These are phyloP conservation scores for Ulota crispa DNA, from an alignment of 225 moss, liverwort and hornwort species.

Conservation along the genomic window DNA sequence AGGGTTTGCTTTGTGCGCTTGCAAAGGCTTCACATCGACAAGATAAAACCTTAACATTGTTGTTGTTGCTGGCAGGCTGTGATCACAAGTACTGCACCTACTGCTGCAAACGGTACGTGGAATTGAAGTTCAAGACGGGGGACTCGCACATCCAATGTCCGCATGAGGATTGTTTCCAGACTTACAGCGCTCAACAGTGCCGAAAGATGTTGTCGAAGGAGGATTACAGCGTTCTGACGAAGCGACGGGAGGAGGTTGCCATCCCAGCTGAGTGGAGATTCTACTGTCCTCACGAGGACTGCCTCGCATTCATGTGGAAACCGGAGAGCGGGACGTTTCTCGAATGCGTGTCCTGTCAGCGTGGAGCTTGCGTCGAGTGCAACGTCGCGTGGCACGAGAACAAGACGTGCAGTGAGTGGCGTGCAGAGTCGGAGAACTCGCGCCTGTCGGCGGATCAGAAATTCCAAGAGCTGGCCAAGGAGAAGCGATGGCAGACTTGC, in stretches of 20 bases:
- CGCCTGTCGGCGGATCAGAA: neutral
- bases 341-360: constrained; percentile 17
- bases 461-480: neutral
- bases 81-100: constrained; percentile 17
- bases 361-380: constrained; percentile 14
- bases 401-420: constrained; percentile 2
- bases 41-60: neutral
- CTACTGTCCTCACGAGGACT: constrained; percentile 30
- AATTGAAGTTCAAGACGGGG: neutral
- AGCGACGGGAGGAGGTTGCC: constrained; percentile 3
- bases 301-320: constrained; percentile 19
- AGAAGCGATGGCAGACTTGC: constrained; percentile 30
- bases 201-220: neutral
- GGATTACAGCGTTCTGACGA: neutral
- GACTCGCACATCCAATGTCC: constrained; percentile 12
- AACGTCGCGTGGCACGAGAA: constrained; percentile 18
- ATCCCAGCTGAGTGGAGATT: neutral
- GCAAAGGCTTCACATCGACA: neutral
- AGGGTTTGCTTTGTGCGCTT: neutral
- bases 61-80: constrained; percentile 16
- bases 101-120: constrained; percentile 13
- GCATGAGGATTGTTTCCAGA: neutral
- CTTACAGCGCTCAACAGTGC: neutral
- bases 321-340: neutral
- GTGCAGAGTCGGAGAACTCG: neutral